Evolutionary conservation across 345 rosid species (phyloP).

Genomic region (Arabis alpina): DNA sequence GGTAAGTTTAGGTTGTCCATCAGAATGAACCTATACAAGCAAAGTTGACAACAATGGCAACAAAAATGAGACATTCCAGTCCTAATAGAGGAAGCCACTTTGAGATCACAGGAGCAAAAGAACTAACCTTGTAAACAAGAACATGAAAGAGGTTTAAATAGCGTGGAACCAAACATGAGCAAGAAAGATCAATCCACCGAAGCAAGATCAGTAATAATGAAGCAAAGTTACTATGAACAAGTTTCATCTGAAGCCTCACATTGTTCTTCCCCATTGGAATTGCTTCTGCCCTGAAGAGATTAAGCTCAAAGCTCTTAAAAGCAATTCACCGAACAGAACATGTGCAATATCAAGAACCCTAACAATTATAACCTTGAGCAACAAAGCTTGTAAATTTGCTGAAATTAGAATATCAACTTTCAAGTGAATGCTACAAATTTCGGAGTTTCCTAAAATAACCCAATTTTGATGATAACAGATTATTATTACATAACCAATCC

Average conservation of each 20-base stretch:
- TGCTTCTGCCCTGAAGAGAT: slow-evolving; percentile 70
- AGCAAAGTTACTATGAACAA: slow-evolving; percentile 82
- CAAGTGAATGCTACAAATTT: not conserved
- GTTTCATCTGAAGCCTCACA: slow-evolving; percentile 79
- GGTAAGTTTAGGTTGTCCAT: slow-evolving; percentile 65
- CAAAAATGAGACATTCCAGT: not conserved
- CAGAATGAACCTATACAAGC: slow-evolving; percentile 51
- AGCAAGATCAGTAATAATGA: slow-evolving; percentile 73
- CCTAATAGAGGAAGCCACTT: slow-evolving; percentile 12
- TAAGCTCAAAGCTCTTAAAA: slow-evolving; percentile 26
- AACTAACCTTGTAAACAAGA: slow-evolving; percentile 76
- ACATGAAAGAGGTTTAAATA: slow-evolving; percentile 83
- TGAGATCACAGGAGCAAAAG: not conserved
- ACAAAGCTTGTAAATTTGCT: slow-evolving; percentile 11
- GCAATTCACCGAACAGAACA: slow-evolving; percentile 27
- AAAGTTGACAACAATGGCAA: slow-evolving; percentile 12
- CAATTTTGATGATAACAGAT: slow-evolving; percentile 21
- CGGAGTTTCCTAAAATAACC: slow-evolving; percentile 37
- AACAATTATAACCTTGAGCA: not conserved
- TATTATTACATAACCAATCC: not conserved
- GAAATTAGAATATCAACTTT: slow-evolving; percentile 3
- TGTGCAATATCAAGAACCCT: slow-evolving; percentile 9
- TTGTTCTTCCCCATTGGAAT: slow-evolving; percentile 87
- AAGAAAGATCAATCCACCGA: slow-evolving; percentile 89
- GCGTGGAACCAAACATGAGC: slow-evolving; percentile 72